These are phyloP conservation scores for Dichotomocladium elegans DNA, from an alignment of 371 early-diverging fungal species.

Conservation along the genomic window DNA sequence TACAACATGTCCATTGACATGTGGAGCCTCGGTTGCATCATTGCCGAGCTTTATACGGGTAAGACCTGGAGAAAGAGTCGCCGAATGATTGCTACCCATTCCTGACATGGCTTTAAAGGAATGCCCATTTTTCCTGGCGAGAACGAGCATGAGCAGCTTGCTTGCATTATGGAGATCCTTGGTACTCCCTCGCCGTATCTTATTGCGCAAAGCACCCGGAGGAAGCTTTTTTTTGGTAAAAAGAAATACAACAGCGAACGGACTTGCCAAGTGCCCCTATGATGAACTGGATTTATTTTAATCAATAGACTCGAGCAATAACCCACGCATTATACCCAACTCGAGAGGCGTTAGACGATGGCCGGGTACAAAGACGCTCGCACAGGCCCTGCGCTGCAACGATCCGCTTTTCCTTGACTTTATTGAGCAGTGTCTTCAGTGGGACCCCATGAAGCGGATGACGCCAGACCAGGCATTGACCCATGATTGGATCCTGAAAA, in stretches of 20 bases:
- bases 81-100: neutral
- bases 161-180: slow-evolving; percentile 90
- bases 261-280: no score
- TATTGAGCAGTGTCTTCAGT: slow-evolving; percentile 74
- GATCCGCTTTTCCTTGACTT: slow-evolving; percentile 84
- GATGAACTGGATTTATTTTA: neutral
- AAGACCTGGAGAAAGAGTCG: neutral
- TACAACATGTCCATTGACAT: slow-evolving; percentile 97
- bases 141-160: slow-evolving; percentile 92
- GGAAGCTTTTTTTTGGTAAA: slow-evolving; percentile 85
- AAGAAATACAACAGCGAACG: neutral
- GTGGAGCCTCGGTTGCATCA: slow-evolving; percentile 99
- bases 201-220: slow-evolving; percentile 72
- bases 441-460: slow-evolving; percentile 86
- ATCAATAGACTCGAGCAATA: slow-evolving; percentile 50
- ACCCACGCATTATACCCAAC: slow-evolving; percentile 70
- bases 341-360: slow-evolving; percentile 81
- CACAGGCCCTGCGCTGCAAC: slow-evolving; percentile 58
- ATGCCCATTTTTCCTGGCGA: slow-evolving; percentile 97
- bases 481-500: slow-evolving; percentile 64
- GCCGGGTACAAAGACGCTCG: slow-evolving; percentile 71
- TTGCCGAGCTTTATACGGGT: slow-evolving; percentile 92
- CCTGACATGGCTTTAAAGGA: slow-evolving; percentile 19
- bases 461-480: slow-evolving; percentile 78
- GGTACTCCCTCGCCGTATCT: slow-evolving; percentile 77